phyloP scores from a whole-genome alignment of 176 grass and related monocot genomes.

The Panicum miliaceum region DNA sequence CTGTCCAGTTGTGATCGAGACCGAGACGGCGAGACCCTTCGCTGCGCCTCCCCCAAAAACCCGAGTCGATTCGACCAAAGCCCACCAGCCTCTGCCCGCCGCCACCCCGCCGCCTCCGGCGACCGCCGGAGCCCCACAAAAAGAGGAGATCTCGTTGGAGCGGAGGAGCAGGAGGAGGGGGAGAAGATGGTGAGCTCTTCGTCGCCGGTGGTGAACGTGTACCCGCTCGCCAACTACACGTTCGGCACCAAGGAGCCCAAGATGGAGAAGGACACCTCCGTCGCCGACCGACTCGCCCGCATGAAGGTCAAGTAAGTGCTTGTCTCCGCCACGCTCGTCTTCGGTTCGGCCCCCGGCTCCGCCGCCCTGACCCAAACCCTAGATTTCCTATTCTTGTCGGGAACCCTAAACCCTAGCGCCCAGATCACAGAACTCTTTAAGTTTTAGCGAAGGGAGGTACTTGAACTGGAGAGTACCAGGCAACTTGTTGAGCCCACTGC shows the following conservation, averaged over 20 bases:
- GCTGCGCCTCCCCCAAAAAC: background rate
- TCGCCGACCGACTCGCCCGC: conserved; percentile 93
- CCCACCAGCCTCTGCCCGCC: conserved; percentile 35
- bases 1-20: conserved; percentile 38
- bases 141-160: background rate
- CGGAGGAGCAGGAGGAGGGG: background rate
- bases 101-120: conserved; percentile 33
- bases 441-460: background rate
- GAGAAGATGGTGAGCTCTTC: conserved; percentile 52
- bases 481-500: background rate
- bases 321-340: background rate
- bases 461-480: background rate
- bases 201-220: conserved; percentile 76
- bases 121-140: conserved; percentile 25
- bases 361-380: conserved; percentile 16
- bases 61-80: conserved; percentile 13
- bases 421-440: conserved; percentile 12
- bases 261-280: conserved; percentile 99
- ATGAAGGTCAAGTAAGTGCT: conserved; percentile 97
- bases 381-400: background rate
- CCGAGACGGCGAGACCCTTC: background rate
- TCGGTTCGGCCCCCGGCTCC: background rate
- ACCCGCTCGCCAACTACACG: conserved; percentile 98
- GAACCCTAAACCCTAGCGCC: conserved; percentile 36
- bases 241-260: conserved; percentile 99